Percentiles rank a stretch among this genome's conserved stretches.
phyloP scores from a whole-genome alignment of 2,329 filamentous ascomycete species.

The Colletotrichum sp. region DNA sequence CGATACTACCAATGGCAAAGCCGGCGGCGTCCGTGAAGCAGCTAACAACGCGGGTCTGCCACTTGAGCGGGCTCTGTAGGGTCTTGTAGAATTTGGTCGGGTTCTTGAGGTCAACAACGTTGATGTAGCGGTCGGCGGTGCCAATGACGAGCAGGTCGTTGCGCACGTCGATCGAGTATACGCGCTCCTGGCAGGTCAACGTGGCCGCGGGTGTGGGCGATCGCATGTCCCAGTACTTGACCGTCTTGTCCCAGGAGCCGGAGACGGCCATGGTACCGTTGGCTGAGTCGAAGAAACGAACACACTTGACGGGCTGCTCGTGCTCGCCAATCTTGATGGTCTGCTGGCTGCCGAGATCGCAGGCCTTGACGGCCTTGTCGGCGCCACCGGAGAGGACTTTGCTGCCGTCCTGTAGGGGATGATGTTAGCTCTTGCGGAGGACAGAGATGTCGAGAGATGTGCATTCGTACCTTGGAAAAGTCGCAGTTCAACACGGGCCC shows the following conservation, averaged over 20 bases:
- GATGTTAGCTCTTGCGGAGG: not conserved
- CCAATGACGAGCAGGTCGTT: slow-evolving; percentile 89
- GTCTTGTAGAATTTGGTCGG: slow-evolving; percentile 95
- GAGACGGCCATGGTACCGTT: slow-evolving; percentile 85
- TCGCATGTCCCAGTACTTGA: slow-evolving; percentile 89
- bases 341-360: slow-evolving; percentile 76
- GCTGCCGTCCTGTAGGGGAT: slow-evolving; percentile 71
- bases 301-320: slow-evolving; percentile 80
- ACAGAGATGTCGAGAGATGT: not conserved
- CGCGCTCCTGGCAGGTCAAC: slow-evolving; percentile 74
- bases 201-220: slow-evolving; percentile 68
- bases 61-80: slow-evolving; percentile 94
- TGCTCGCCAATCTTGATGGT: slow-evolving; percentile 81
- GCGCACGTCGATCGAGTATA: slow-evolving; percentile 92
- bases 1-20: slow-evolving; percentile 95
- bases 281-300: slow-evolving; percentile 77
- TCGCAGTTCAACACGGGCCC: slow-evolving; percentile 83
- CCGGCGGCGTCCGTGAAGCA: slow-evolving; percentile 93
- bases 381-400: slow-evolving; percentile 88
- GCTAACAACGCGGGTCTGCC: slow-evolving; percentile 94
- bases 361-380: slow-evolving; percentile 88
- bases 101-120: slow-evolving; percentile 89
- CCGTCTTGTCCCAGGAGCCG: slow-evolving; percentile 88
- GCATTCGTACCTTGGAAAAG: slow-evolving; percentile 79
- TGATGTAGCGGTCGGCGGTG: slow-evolving; percentile 95